These are phyloP conservation scores for Penicillium coprophilum DNA, from an alignment of 495 filamentous ascomycete species.

Conservation along the genomic window DNA sequence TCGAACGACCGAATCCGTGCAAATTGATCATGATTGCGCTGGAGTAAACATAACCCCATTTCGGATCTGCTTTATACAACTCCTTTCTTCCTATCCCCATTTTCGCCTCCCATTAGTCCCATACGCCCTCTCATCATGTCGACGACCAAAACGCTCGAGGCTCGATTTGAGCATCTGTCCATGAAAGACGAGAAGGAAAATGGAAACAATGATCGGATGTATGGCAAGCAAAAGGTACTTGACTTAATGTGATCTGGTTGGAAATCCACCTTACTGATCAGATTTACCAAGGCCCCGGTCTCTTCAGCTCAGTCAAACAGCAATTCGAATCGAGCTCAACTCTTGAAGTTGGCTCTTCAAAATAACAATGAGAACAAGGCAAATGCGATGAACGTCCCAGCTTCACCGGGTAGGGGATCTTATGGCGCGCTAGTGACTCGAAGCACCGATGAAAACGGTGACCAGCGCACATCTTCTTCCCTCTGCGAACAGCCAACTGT, in stretches of 20 bases:
- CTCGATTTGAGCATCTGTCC: conserved; percentile 78
- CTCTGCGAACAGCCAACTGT: conserved; percentile 59
- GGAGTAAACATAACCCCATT: neutral
- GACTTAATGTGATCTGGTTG: neutral
- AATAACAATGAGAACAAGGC: conserved; percentile 60
- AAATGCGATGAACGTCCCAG: conserved; percentile 44
- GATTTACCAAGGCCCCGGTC: conserved; percentile 35
- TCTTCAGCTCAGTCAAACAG: conserved; percentile 57
- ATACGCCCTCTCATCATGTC: conserved; percentile 44
- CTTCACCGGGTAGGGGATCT: conserved; percentile 36
- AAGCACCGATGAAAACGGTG: conserved; percentile 55
- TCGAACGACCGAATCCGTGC: conserved; percentile 11
- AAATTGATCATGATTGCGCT: conserved; percentile 16
- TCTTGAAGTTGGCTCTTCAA: conserved; percentile 81
- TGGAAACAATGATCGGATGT: conserved; percentile 45
- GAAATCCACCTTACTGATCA: conserved; percentile 29
- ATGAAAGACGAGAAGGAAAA: conserved; percentile 78
- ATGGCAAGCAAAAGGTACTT: conserved; percentile 70
- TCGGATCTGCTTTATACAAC: neutral
- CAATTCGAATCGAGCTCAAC: conserved; percentile 63
- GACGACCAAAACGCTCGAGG: conserved; percentile 63
- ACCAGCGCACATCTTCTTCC: conserved; percentile 52
- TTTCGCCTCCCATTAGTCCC: conserved; percentile 6
- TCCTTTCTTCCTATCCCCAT: conserved; percentile 1
- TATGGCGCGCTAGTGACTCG: conserved; percentile 43